A percentile compares a stretch with the other conserved stretches of the same genome.
Evolutionary conservation across 2,329 filamentous ascomycete species (phyloP).

Genomic region (Xylariaceae sp.): DNA sequence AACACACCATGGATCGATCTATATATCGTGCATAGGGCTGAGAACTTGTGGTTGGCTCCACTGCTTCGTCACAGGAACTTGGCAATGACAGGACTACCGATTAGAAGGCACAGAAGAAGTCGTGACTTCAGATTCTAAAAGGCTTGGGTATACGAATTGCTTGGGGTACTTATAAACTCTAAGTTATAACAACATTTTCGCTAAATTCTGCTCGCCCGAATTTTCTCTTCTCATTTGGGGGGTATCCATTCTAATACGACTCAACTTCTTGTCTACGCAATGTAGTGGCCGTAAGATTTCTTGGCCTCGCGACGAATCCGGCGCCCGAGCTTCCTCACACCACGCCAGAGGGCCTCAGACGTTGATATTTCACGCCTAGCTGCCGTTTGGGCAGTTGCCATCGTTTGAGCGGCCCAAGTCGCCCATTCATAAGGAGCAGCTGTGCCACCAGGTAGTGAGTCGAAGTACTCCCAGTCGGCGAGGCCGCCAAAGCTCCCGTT

Average conservation of each 20-base stretch:
- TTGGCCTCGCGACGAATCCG: conserved; percentile 27
- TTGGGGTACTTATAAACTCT: background rate
- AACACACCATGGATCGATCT: background rate
- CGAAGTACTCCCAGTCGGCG: conserved; percentile 96
- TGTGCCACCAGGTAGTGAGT: conserved; percentile 62
- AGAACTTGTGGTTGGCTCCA: background rate
- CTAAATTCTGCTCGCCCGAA: background rate
- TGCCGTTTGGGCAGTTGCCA: conserved; percentile 20
- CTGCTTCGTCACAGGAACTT: background rate
- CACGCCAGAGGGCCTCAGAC: conserved; percentile 27
- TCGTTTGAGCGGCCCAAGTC: conserved; percentile 28
- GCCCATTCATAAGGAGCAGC: conserved; percentile 75
- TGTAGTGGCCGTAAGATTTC: conserved; percentile 28
- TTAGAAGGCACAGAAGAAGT: too few species aligned
- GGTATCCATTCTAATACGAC: too few species aligned
- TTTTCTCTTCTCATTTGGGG: background rate
- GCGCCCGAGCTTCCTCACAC: conserved; percentile 26
- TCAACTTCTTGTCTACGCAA: conserved; percentile 20
- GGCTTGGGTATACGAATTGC: background rate
- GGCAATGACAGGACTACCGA: background rate
- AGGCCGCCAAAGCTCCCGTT: conserved; percentile 77
- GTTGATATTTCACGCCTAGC: conserved; percentile 25
- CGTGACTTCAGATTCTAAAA: background rate
- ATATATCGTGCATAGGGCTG: background rate
- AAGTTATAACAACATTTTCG: too few species aligned